A percentile compares a stretch with the other conserved stretches of the same genome.
These are phyloP conservation scores for Diaporthe longicolla DNA, from an alignment of 2,329 filamentous ascomycete species.

Conservation along the genomic window DNA sequence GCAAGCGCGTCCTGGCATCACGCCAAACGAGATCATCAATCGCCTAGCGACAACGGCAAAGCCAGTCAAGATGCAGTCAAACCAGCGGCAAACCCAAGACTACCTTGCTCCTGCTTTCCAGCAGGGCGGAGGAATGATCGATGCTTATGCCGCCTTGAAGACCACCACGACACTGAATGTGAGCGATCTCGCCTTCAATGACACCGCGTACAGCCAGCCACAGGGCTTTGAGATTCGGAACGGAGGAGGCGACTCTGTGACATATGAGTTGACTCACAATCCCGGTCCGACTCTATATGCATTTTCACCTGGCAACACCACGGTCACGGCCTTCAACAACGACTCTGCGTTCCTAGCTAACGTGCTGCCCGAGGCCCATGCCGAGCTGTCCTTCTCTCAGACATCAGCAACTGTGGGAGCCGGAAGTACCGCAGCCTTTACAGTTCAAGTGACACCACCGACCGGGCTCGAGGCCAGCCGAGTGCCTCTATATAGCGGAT, in stretches of 20 bases:
- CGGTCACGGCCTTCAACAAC: constrained; percentile 35
- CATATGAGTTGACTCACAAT: constrained; percentile 11
- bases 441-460: constrained; percentile 49
- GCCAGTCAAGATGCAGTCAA: constrained; percentile 35
- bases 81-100: constrained; percentile 26
- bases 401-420: constrained; percentile 47
- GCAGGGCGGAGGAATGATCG: constrained; percentile 29
- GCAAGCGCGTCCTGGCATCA: constrained; percentile 29
- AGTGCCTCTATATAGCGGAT: constrained; percentile 59
- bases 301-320: constrained; percentile 19
- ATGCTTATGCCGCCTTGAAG: constrained; percentile 25
- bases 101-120: constrained; percentile 27
- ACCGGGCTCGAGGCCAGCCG: constrained; percentile 47
- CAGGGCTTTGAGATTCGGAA: constrained; percentile 32
- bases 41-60: constrained; percentile 33
- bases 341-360: constrained; percentile 35
- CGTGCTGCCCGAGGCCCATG: constrained; percentile 42
- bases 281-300: constrained; percentile 30
- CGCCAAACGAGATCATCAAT: constrained; percentile 25
- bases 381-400: constrained; percentile 42
- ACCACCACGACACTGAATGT: constrained; percentile 34
- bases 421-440: constrained; percentile 45
- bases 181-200: constrained; percentile 34
- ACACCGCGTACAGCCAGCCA: constrained; percentile 15
- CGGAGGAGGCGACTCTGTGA: constrained; percentile 1